phyloP scores from a whole-genome alignment of 2,329 filamentous ascomycete species.

The Trichoderma sp. region DNA sequence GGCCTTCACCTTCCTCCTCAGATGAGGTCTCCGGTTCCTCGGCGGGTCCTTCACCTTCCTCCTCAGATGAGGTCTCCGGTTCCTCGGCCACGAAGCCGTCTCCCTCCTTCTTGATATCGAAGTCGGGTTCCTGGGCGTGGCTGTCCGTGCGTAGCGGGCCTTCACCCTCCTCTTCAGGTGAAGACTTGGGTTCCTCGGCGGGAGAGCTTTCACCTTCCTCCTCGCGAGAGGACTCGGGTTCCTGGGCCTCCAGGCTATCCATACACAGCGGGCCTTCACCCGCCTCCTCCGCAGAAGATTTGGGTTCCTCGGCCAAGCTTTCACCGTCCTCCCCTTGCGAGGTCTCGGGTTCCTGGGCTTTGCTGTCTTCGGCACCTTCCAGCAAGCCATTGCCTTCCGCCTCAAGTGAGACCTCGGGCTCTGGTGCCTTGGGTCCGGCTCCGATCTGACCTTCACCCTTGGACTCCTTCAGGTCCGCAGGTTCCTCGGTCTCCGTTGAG shows the following conservation, averaged over 20 bases:
- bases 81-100: conserved; percentile 19
- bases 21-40: conserved; percentile 11
- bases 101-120: conserved; percentile 2
- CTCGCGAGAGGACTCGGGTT: conserved; percentile 2
- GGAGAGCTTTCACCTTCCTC: neutral
- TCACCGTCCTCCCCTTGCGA: conserved; percentile 14
- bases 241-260: neutral
- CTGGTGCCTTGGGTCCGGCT: neutral
- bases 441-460: conserved; percentile 24
- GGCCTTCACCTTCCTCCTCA: conserved; percentile 19
- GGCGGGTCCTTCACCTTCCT: conserved; percentile 19
- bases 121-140: conserved; percentile 2
- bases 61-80: conserved; percentile 3
- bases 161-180: neutral
- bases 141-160: neutral
- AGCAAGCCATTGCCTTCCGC: conserved; percentile 9
- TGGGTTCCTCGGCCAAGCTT: conserved; percentile 21
- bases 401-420: conserved; percentile 10
- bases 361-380: conserved; percentile 10
- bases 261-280: conserved; percentile 20
- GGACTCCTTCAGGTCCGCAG: conserved; percentile 14
- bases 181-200: conserved; percentile 1
- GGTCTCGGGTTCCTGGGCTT: conserved; percentile 23
- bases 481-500: conserved; percentile 20
- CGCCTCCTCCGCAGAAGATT: conserved; percentile 6